Evolutionary conservation across 2,329 filamentous ascomycete species (phyloP).

Genomic region (Coniochaeta sp.): DNA sequence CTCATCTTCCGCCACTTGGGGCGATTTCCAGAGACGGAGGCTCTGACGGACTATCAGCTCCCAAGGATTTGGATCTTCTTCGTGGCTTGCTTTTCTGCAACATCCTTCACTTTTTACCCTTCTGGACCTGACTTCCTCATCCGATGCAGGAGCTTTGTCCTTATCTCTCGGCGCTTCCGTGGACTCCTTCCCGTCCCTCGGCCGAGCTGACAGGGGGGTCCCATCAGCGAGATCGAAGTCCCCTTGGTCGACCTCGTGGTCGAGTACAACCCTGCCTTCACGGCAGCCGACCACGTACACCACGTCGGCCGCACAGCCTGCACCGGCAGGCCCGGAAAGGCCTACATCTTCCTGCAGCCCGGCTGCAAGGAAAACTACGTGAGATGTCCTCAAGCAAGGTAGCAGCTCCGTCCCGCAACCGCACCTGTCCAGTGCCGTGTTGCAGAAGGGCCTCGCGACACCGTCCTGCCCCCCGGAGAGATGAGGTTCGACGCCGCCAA

Average conservation of each 20-base stretch:
- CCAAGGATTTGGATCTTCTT: background rate
- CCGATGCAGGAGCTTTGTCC: background rate
- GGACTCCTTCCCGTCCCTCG: background rate
- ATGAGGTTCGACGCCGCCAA: no score
- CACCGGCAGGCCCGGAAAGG: conserved; percentile 80
- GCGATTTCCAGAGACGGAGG: conserved; percentile 41
- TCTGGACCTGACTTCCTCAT: background rate
- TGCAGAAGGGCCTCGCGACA: conserved; percentile 59
- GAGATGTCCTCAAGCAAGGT: conserved; percentile 53
- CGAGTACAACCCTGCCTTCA: conserved; percentile 94
- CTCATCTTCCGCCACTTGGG: conserved; percentile 62
- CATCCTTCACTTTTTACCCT: conserved; percentile 7
- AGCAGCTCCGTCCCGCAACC: conserved; percentile 32
- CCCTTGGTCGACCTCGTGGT: conserved; percentile 92
- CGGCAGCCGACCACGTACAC: conserved; percentile 87
- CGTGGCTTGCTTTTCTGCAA: background rate
- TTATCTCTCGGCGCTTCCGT: background rate
- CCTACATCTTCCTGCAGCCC: conserved; percentile 82
- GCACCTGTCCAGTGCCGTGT: conserved; percentile 44
- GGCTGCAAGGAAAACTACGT: conserved; percentile 91
- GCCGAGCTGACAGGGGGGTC: background rate
- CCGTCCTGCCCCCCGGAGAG: conserved; percentile 46
- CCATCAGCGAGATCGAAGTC: conserved; percentile 49
- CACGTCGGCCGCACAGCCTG: conserved; percentile 91
- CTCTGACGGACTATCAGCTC: conserved; percentile 20